Base-by-base conservation (phyloP, 257 asterid species). In the Penstemon barbatus region DNA sequence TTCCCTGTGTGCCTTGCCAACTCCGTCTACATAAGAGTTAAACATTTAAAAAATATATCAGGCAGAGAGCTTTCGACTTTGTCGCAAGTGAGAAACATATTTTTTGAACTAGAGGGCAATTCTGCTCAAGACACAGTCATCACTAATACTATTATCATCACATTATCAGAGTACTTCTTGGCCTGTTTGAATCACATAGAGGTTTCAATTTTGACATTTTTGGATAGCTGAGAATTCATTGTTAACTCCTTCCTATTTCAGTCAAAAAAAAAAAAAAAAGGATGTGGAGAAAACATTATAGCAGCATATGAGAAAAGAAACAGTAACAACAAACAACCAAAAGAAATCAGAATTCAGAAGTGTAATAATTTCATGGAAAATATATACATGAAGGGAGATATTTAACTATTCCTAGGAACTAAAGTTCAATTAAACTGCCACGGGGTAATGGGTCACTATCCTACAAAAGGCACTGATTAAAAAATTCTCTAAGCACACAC, bases 1-100 rank as follows among this genome's bases (percentile, higher is more conserved):
- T 54, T 81, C 66, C 75, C 83, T 0, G 57, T 15, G 33, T 77
- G 79, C 67, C 55, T 79, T 12, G 78, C 80, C 78, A 84, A 73
- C 77, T 79, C 89, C 65, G 57, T 76, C 89, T 84, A 57, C 36
- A 72, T 4, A 33, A 74, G 44, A 18, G 25, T 39, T 15, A 49
- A 45, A 39, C 44, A 72, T 11, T 25, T 13, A 55, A 39, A 41
- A 54, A 25, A 74, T 7, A 55, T 48, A 51, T 58, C 65, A 46
- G 37, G 51, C 44, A 50, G 11, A 49, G 6, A 44, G 39, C 10
- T 64, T 64, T 50, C 66, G 18, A 8, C 58, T 40, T 36, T 45
- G 13, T 33, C 13, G 63, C 50, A 58, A 8, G 38, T 10, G 33
- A 25, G 5, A 71, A 61, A 9, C 60, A 68, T 49, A 44, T 43